Evolutionary conservation across 2,329 filamentous ascomycete species (phyloP), one percentile per base, ranked within the genome.

Genomic region (Colletotrichum tofieldiae): DNA sequence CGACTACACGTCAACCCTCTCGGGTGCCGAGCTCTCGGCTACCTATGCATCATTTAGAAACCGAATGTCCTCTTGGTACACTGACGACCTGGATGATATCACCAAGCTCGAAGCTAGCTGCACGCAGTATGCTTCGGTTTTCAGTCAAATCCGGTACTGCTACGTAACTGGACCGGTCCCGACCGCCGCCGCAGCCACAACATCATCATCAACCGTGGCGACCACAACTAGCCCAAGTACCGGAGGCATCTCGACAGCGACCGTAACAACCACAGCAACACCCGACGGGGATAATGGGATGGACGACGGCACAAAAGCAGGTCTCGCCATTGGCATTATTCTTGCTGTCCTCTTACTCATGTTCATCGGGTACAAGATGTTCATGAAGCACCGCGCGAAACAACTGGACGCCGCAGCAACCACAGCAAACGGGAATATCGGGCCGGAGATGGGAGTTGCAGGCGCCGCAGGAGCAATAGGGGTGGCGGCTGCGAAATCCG

Each of bases 61-160:
- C 41, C 66, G 60, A 2, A 70, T 72, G 70, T 54, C 70, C 23
- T 72, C 70, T 2, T 72, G 70, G 70, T 72, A 72, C 65, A 43
- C 16, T 3, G 56, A 70, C n/a, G 70, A 72, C 7, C 47, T 65
- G 8, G 70, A 72, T 2, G 70, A 72, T 37, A 72, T 72, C 2
- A 64, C 70, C 9, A 72, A 60, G 39, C n/a, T 72, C 5, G 65
- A 69, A 26, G 43, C 51, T 37, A 72, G 70, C 65, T 72, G 70
- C 54, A 72, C 70, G 0, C 70, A 72, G 29, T 72, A 72, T 3
- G 45, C 43, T 0, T 72, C 70, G 1, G 23, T 72, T 3, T 51
- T 72, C 9, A 55, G 29, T 9, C 60, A 54, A 7, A 65, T 72
- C 9, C 52, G 70, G n/a, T 60, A 72, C 16, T 72, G 70, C 47